Evolutionary conservation across 2,329 filamentous ascomycete species (phyloP), one percentile per base, ranked within the genome.

Genomic region (Alternaria conjuncta): DNA sequence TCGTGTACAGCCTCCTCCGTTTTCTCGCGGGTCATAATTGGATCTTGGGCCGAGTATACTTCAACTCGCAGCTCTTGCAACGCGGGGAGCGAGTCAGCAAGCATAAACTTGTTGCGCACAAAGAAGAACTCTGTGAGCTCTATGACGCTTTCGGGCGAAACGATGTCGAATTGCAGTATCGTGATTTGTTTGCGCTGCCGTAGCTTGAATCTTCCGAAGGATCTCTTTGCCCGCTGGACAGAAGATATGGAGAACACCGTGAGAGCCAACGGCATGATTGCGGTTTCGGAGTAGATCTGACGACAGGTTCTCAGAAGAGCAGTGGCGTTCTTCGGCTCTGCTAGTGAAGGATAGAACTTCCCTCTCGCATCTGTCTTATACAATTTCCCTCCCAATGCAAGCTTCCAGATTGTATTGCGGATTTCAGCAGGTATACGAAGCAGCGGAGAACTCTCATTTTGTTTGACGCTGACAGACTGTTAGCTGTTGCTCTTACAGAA

Each of bases 361-460:
- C 28, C 28, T 13, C 12, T 30, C 28, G 0, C 11, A 3, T 30
- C 12, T 30, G 15, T 3, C 6, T 43, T 18, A 55, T 61, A 65
- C 3, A 50, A 12, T 18, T 36, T 65, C 4, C 60, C 57, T 0
- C 68, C 69, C 18, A 74, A 57, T 2, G 46, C 66, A 18, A 63
- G 45, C 25, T 61, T 32, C 68, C 68, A 74, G 32, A 72, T 66
- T 1, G 7, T 2, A 9, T 64, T 69, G 5, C 68, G 59, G 6
- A 72, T 64, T 25, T 72, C 65, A 0, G 68, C 32, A 4, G 69
- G 70, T 2, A 72, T 57, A 11, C 60, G 56, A 10, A 72, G 63
- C 6, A 73, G 50, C 6, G 61, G 65, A 9, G 61, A 69, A 2
- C 21, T 15, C 21, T 50, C 57, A 12, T 72, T 70, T 10, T 8